Evolutionary conservation across 1,139 yeast genomes (phyloP).

Genomic region (Sugiyamaella sp.): DNA sequence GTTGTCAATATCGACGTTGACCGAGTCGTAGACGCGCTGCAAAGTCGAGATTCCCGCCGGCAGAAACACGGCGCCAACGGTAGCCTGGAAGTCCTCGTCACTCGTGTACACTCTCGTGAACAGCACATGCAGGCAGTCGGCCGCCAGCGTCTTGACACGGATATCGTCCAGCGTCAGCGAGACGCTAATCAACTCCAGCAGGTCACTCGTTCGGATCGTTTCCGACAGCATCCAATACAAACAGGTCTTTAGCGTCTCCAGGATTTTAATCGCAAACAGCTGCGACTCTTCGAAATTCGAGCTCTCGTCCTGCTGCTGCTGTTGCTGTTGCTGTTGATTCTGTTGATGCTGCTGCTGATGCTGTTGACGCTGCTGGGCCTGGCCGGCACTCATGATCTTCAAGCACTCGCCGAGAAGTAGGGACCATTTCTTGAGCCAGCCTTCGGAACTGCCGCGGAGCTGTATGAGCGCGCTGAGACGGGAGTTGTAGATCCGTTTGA

Average conservation of each 20-base stretch:
- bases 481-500: slow-evolving; percentile 70
- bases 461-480: slow-evolving; percentile 50
- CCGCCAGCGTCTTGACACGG: slow-evolving; percentile 76
- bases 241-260: slow-evolving; percentile 86
- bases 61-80: slow-evolving; percentile 78
- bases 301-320: slow-evolving; percentile 35
- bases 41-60: slow-evolving; percentile 71
- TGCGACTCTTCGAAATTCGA: slow-evolving; percentile 36
- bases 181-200: slow-evolving; percentile 65
- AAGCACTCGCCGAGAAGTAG: slow-evolving; percentile 56
- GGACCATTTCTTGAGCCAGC: slow-evolving; percentile 89
- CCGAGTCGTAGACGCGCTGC: slow-evolving; percentile 62
- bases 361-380: too few species aligned
- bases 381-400: slow-evolving; percentile 22
- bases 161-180: slow-evolving; percentile 62
- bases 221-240: slow-evolving; percentile 88
- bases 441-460: slow-evolving; percentile 59
- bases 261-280: slow-evolving; percentile 62
- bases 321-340: too few species aligned
- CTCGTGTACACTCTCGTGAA: slow-evolving; percentile 79
- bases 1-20: slow-evolving; percentile 69
- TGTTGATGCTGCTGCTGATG: too few species aligned
- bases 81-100: slow-evolving; percentile 72
- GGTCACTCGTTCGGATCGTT: slow-evolving; percentile 66
- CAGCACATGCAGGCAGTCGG: slow-evolving; percentile 87